Conservation (phyloP, 306 rosid genomes). For the Medicago lupulina region DNA sequence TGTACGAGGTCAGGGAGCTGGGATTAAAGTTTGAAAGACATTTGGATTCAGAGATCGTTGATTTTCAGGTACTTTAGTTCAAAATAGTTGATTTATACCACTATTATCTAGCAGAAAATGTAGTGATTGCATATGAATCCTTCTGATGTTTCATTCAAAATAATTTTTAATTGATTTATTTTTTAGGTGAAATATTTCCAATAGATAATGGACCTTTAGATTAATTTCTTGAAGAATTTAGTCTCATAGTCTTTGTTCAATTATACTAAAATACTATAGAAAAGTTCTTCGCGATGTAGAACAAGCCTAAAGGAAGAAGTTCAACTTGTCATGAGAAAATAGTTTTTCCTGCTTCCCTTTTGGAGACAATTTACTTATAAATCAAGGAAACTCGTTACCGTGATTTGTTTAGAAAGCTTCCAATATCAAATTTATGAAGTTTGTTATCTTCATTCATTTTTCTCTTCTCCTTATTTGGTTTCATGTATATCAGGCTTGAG, state of each 20-base stretch:
- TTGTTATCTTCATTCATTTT: neutral
- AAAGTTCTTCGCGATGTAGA: too few species aligned
- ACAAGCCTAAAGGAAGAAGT: too few species aligned
- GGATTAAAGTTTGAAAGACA: conserved; percentile 92
- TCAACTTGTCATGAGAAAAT: neutral
- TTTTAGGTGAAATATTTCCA: too few species aligned
- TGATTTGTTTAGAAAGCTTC: conserved; percentile 8
- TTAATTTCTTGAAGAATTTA: too few species aligned
- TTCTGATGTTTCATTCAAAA: too few species aligned
- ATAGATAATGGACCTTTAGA: too few species aligned
- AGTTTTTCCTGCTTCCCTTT: neutral
- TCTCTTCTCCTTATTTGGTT: neutral
- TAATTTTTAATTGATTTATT: too few species aligned
- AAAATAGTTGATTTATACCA: neutral
- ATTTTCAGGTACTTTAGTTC: conserved; percentile 72
- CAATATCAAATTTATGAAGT: conserved; percentile 2
- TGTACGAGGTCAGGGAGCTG: conserved; percentile 79
- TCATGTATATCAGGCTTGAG: neutral
- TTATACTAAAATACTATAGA: too few species aligned
- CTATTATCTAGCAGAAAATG: too few species aligned
- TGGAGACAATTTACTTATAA: neutral
- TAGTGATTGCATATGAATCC: too few species aligned
- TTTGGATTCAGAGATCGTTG: conserved; percentile 88
- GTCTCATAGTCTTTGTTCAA: too few species aligned
- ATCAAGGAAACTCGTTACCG: neutral